Evolutionary conservation across 2,329 filamentous ascomycete genomes (phyloP), one percentile per base, ranked within the genome.

Genomic region (Fusarium nygamai): DNA sequence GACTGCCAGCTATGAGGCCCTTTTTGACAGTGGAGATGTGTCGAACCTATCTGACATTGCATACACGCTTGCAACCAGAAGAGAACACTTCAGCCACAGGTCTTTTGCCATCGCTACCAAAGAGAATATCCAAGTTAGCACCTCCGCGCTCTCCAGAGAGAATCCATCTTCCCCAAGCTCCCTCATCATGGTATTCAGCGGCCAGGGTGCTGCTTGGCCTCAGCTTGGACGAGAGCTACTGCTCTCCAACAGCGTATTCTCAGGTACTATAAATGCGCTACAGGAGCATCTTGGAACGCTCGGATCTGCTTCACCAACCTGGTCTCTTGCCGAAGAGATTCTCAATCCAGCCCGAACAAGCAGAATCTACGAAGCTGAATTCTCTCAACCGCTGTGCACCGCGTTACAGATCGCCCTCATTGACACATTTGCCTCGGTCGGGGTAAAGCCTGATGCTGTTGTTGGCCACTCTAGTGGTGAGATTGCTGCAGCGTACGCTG

Each of bases 391-490:
- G 0, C 50, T 84, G 1, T 86, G 81, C 48, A 86, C 85, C 3
- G 84, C 84, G 0, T n/a, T 88, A 0, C 86, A 87, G 67, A 70
- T 87, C 5, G 85, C 77, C 0, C 74, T 88, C 2, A 79, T 86
- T 2, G 81, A 86, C n/a, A 74, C 84, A 1, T 79, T 88, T 11
- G 46, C 56, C 3, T 69, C 73, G 5, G 78, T 78, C 61, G 78
- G 80, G 1, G 70, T 87, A n/a, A 57, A 50, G 8, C 82, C 84
- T 1, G 50, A 74, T 13, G 81, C 78, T 4, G 82, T 84, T 5
- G 80, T 85, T 12, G 85, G 85, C 2, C 85, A 87, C 67, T 85
- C 84, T 0, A 80, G 76, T 5, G 85, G 85, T 6, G 85, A 87
- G 68, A 84, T 86, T 46, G 85, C 81, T 1, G 85, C 85, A 3